Base-by-base conservation (phyloP, 2,329 filamentous ascomycete species). In the Verticillium nonalfalfae region DNA sequence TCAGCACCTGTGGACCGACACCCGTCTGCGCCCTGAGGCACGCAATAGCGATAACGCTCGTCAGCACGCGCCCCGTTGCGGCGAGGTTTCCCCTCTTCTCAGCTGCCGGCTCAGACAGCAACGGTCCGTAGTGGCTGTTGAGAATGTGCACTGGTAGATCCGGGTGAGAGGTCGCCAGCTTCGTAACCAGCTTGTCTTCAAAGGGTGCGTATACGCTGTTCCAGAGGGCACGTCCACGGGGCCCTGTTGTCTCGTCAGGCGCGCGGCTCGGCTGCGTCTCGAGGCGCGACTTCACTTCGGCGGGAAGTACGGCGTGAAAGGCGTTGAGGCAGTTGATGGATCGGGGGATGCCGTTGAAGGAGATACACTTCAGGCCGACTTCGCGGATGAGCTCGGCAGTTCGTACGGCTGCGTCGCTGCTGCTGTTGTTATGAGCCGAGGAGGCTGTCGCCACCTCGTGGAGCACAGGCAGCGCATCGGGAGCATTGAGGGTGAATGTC, bases 401-500 rank as follows among this genome's bases (percentile, higher is more conserved):
- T 33, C 80, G 76, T 2, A 83, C 14, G 76, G 71, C 4, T 38
- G 67, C 67, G 59, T 69, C 64, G 18, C 18, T 60, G 14, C 59
- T 64, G 62, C 61, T 56, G 63, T 68, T 60, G 40, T 18, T 10
- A 9, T 18, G 7, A 63, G 61, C 54, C 38, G 64, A 31, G 26
- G 26, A 31, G 31, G 65, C 39, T 66, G 78, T 74, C 11, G 82
- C 81, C 36, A 84, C 74, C 60, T 81, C 70, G 75, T 86, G 87
- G 13, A 93, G 82, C 26, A 82, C 75, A 4, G 84, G 76, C 66
- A 94, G 84, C 3, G 90, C 89, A 61, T 90, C 88, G 31, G 91
- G 91, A 1, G 90, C 93, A 78, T 96, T 95, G 79, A 95, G 86
- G 1, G 91, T 95, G 77, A 94, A 90, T 1, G 90, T 92, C 18